Evolutionary conservation across 257 asterid genomes (phyloP), one percentile per base, ranked within the genome.

Genomic region (Solanum pimpinellifolium): DNA sequence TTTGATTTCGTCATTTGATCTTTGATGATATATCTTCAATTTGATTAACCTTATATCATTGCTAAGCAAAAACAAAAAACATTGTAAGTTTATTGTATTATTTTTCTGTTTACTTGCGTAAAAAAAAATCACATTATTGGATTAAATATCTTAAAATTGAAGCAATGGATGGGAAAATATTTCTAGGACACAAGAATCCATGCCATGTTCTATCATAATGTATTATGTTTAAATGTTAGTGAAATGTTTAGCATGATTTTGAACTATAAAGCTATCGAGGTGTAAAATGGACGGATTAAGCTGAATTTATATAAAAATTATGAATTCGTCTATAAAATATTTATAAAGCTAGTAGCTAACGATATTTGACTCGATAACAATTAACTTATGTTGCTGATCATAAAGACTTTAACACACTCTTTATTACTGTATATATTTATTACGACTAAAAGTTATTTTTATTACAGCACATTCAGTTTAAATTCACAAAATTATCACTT

Each of bases 331-430:
- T 35, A 5, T 10, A 62, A 62, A 10, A 1, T 8, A 16, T 18
- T 18, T 0, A 52, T 52, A 52, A 52, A 52, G n/a, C 0, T 0
- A 52, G 2, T 52, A 52, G n/a, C 0, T 52, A 18, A 10, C 0
- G 2, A 2, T 0, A 18, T 52, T 18, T 18, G 0, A 18, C 2
- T 52, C 0, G n/a, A 2, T 18, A 1, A 52, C 2, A 52, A 18
- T 52, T 52, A 18, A 52, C 2, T 52, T 16, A 52, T 16, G 4
- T 1, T 14, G 1, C 7, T 44, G 49, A 35, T 46, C 0, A 12
- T 12, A 46, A 46, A 46, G 0, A 46, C 1, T 3, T 44, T 46
- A 46, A 11, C 49, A 12, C 49, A 46, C 16, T 46, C 49, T 44
- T 44, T 44, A 11, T 11, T 44, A 44, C 1, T 11, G 14, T 44